These are phyloP conservation scores for Cyberlindnera euphorbiae DNA, from an alignment of 805 yeast genomes.

Conservation along the genomic window DNA sequence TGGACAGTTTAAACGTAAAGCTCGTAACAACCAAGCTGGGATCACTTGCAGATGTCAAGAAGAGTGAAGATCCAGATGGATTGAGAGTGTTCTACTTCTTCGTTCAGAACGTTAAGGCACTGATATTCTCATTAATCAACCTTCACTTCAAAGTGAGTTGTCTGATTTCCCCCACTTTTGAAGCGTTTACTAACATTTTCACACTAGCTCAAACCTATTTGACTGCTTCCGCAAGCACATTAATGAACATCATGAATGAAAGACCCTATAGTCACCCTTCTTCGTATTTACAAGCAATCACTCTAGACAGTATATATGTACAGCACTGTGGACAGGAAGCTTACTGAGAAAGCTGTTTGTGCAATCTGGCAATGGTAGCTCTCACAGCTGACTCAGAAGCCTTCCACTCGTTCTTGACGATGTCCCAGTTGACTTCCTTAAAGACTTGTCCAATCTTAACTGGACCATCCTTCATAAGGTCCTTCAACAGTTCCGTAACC, in stretches of 20 bases:
- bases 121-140: slow-evolving; percentile 37
- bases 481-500: slow-evolving; percentile 25
- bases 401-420: slow-evolving; percentile 33
- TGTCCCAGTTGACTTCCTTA: slow-evolving; percentile 29
- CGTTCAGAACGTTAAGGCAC: slow-evolving; percentile 38
- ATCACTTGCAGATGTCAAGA: slow-evolving; percentile 34
- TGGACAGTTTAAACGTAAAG: slow-evolving; percentile 20
- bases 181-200: slow-evolving; percentile 1
- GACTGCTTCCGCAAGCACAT: no score
- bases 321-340: neutral
- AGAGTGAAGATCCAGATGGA: slow-evolving; percentile 40
- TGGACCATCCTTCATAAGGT: slow-evolving; percentile 21
- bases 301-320: slow-evolving; percentile 2
- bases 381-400: slow-evolving; percentile 30
- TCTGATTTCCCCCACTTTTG: no score
- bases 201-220: slow-evolving; percentile 13
- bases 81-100: slow-evolving; percentile 39
- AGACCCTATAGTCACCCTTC: no score
- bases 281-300: no score
- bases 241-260: no score
- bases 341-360: slow-evolving; percentile 8
- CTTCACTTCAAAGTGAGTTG: slow-evolving; percentile 36
- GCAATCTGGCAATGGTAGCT: slow-evolving; percentile 27
- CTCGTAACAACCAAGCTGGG: slow-evolving; percentile 32
- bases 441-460: slow-evolving; percentile 28